Evolutionary conservation across 2,329 filamentous ascomycete genomes (phyloP).

Genomic region (Bipolaris oryzae): DNA sequence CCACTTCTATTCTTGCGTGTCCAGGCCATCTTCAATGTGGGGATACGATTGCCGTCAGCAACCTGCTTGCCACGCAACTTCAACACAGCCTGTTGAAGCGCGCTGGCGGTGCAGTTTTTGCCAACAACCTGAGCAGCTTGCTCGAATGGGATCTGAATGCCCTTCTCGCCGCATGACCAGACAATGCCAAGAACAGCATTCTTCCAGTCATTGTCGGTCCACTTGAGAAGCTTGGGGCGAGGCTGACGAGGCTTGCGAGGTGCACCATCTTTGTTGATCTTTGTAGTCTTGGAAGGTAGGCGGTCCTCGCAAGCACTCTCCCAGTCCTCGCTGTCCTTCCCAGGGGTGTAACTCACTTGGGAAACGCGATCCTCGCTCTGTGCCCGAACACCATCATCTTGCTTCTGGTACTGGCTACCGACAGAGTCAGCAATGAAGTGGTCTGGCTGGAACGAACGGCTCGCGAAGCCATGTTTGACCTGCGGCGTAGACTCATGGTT

Average conservation of each 20-base stretch:
- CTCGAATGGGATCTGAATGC: slow-evolving; percentile 39
- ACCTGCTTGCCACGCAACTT: slow-evolving; percentile 35
- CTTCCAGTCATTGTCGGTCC: slow-evolving; percentile 40
- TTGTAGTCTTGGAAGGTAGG: slow-evolving; percentile 22
- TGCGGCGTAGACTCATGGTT: not conserved
- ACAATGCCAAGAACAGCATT: slow-evolving; percentile 37
- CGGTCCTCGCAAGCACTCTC: slow-evolving; percentile 22
- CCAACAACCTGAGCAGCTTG: slow-evolving; percentile 36
- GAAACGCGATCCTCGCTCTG: not conserved
- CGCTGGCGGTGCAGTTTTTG: slow-evolving; percentile 31
- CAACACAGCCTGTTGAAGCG: slow-evolving; percentile 43
- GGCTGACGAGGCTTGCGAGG: slow-evolving; percentile 40
- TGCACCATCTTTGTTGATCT: slow-evolving; percentile 37
- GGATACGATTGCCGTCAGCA: slow-evolving; percentile 29
- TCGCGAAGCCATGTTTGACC: not conserved
- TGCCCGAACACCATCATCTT: not conserved
- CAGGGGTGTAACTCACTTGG: slow-evolving; percentile 21
- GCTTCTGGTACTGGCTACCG: not conserved
- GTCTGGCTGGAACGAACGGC: not conserved
- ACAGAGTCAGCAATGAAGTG: not conserved
- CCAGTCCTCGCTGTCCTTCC: slow-evolving; percentile 18
- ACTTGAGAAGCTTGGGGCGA: slow-evolving; percentile 37
- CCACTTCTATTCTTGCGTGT: slow-evolving; percentile 23
- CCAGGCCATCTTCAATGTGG: slow-evolving; percentile 33
- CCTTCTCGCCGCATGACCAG: slow-evolving; percentile 38